These are phyloP conservation scores for Mimosa bimucronata DNA, from an alignment of 306 rosid species.

Conservation along the genomic window DNA sequence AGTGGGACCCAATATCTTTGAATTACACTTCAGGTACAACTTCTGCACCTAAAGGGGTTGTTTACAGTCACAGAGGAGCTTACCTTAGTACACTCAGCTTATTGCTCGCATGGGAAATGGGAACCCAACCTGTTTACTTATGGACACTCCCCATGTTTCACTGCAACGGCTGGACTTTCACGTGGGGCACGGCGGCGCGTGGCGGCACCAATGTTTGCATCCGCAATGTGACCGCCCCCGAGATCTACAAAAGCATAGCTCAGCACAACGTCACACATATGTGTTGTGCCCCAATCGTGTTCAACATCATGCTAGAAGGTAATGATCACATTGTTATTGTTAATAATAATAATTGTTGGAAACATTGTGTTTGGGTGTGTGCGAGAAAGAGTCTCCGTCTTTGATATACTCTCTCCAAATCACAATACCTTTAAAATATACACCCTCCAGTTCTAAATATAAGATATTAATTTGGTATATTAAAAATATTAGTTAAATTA, in stretches of 20 bases:
- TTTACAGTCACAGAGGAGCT: constrained; percentile 71
- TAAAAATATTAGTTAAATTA: too few relatives aligned
- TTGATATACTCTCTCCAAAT: too few relatives aligned
- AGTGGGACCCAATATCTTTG: constrained; percentile 63
- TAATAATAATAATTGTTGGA: too few relatives aligned
- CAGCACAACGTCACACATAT: constrained; percentile 64
- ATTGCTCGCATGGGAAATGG: constrained; percentile 69
- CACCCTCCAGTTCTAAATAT: too few relatives aligned
- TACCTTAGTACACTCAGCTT: constrained; percentile 62
- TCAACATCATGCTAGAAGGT: constrained; percentile 63
- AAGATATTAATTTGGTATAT: too few relatives aligned
- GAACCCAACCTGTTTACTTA: constrained; percentile 53
- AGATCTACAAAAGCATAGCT: constrained; percentile 49
- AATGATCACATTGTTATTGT: too few relatives aligned
- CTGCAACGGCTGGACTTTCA: constrained; percentile 78
- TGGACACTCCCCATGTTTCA: constrained; percentile 87
- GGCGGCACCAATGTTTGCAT: constrained; percentile 74
- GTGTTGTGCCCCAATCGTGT: constrained; percentile 75
- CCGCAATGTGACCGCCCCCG: constrained; percentile 47
- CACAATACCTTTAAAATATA: too few relatives aligned
- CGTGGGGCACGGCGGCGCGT: constrained; percentile 81
- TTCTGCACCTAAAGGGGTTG: constrained; percentile 71
- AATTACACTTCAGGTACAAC: constrained; percentile 82
- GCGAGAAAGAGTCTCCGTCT: too few relatives aligned
- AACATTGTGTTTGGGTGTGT: too few relatives aligned